phyloP scores from a whole-genome alignment of 495 filamentous ascomycete species.

The Apodospora peruviana region DNA sequence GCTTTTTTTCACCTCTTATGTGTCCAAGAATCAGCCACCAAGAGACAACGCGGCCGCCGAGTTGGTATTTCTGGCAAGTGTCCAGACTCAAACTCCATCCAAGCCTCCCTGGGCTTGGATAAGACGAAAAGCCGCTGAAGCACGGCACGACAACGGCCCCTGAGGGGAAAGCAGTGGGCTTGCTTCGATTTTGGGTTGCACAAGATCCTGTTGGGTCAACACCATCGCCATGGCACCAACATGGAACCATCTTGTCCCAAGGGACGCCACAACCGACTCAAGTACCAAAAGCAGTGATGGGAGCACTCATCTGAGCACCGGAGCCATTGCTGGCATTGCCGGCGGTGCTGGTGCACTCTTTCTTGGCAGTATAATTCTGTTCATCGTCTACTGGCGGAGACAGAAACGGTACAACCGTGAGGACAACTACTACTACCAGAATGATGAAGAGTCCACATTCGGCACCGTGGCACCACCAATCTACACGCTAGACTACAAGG shows the following conservation, averaged over 20 bases:
- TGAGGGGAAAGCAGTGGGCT: neutral
- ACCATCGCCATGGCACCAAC: slow-evolving; percentile 13
- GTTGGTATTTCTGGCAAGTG: neutral
- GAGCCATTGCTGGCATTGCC: slow-evolving; percentile 42
- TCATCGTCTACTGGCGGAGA: slow-evolving; percentile 36
- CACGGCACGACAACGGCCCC: neutral
- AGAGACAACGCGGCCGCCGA: neutral
- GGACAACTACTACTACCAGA: slow-evolving; percentile 10
- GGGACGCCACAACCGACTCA: slow-evolving; percentile 12
- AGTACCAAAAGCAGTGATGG: neutral
- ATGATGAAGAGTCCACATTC: neutral
- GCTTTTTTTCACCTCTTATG: neutral
- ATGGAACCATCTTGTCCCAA: slow-evolving; percentile 23
- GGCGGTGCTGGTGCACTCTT: slow-evolving; percentile 33
- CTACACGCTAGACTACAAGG: slow-evolving; percentile 30
- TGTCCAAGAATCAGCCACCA: neutral
- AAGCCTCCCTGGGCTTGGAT: neutral
- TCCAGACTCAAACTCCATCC: neutral
- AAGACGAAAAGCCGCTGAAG: neutral
- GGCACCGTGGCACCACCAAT: slow-evolving; percentile 5
- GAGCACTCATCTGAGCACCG: slow-evolving; percentile 27
- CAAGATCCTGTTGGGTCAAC: neutral
- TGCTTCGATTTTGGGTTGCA: neutral
- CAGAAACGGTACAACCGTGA: slow-evolving; percentile 24
- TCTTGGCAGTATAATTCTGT: slow-evolving; percentile 29